phyloP scores from a whole-genome alignment of 164 flowering plant genomes.

The Vitis rupestris region DNA sequence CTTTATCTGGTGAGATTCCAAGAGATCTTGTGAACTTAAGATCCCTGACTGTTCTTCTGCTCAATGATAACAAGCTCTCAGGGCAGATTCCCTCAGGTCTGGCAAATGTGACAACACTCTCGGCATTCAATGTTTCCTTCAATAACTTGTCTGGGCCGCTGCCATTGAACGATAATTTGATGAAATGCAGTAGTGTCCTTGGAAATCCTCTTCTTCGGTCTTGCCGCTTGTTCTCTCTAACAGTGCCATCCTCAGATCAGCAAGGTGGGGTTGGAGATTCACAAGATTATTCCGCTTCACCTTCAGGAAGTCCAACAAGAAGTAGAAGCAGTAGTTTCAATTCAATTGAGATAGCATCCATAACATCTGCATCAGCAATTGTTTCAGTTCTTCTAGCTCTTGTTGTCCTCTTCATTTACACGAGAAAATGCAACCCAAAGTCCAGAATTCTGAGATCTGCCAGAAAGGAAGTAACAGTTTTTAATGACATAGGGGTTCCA shows the following conservation, averaged over 20 bases:
- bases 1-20: conserved; percentile 71
- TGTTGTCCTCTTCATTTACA: conserved; percentile 59
- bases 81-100: conserved; percentile 70
- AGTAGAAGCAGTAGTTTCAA: conserved; percentile 37
- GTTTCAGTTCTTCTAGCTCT: conserved; percentile 77
- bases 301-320: conserved; percentile 29
- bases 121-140: conserved; percentile 69
- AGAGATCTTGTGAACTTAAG: conserved; percentile 47
- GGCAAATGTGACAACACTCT: conserved; percentile 51
- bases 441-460: conserved; percentile 46
- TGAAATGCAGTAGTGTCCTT: conserved; percentile 48
- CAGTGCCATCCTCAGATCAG: conserved; percentile 49
- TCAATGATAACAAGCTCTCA: conserved; percentile 63
- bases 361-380: conserved; percentile 81
- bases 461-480: conserved; percentile 64
- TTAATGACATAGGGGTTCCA: conserved; percentile 67
- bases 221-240: conserved; percentile 37
- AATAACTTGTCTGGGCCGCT: conserved; percentile 79
- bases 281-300: conserved; percentile 34
- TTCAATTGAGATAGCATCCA: conserved; percentile 81
- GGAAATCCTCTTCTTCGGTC: conserved; percentile 60
- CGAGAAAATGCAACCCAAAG: conserved; percentile 62
- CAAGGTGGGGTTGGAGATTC: conserved; percentile 33
- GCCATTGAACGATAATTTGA: conserved; percentile 39
- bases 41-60: conserved; percentile 55